phyloP scores from a whole-genome alignment of 176 grass and related monocot species.

The Urochloa ruziziensis region DNA sequence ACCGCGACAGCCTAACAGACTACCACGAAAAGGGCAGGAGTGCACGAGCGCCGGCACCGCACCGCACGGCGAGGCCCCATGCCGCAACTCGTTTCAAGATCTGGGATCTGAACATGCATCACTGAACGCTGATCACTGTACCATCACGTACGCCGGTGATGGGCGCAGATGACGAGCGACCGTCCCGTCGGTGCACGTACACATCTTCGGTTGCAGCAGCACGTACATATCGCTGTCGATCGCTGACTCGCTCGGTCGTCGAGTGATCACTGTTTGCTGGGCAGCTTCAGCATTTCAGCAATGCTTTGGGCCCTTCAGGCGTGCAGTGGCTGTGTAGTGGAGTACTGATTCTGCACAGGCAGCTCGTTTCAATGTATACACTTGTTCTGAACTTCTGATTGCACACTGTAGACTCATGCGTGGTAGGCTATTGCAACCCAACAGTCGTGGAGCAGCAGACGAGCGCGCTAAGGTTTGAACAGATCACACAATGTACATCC shows the following conservation, averaged over 20 bases:
- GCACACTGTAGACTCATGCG: neutral
- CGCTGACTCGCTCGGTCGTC: neutral
- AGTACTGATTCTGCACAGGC: neutral
- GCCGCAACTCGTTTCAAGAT: neutral
- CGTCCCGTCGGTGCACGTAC: neutral
- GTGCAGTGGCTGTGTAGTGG: neutral
- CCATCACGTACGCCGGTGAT: slow-evolving; percentile 16
- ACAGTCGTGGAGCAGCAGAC: neutral
- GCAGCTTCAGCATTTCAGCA: neutral
- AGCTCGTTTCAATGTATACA: neutral
- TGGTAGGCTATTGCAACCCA: neutral
- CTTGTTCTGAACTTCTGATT: neutral
- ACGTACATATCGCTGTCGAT: neutral
- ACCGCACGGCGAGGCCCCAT: neutral
- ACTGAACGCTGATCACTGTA: too few relatives aligned
- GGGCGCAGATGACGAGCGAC: neutral
- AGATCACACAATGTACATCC: neutral
- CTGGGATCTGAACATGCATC: neutral
- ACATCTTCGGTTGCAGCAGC: neutral
- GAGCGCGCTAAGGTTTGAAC: neutral
- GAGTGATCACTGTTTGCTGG: neutral
- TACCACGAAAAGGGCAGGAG: neutral
- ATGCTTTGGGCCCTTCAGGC: neutral
- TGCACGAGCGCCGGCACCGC: neutral
- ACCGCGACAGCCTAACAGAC: slow-evolving; percentile 38